Evolutionary conservation across 495 filamentous ascomycete genomes (phyloP), one percentile per base, ranked within the genome.

Genomic region (Hypomontagnella monticulosa): DNA sequence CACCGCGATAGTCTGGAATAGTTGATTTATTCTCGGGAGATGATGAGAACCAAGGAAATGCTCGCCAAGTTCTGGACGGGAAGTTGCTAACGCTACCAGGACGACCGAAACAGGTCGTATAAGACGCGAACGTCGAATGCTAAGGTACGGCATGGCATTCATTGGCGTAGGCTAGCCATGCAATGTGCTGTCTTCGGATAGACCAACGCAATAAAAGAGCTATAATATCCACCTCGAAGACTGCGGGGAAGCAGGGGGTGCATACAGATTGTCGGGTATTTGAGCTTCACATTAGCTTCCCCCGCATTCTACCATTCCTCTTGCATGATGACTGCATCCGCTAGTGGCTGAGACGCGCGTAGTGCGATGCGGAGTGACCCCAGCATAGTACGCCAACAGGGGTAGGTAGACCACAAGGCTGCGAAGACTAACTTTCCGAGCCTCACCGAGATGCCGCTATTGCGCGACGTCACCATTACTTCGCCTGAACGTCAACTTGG

Each of bases 371-470:
- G 43, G 40, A 52, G 27, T 44, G 52, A 32, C 55, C 55, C 61
- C 43, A 50, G 49, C 37, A 8, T 14, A 66, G 43, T 43, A 20
- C 30, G 38, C 12, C 32, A 36, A 14, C 68, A 71, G 51, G 71
- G 68, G 56, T 71, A 57, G 46, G 32, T 18, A 3, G 37, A 33
- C 56, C 44, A 59, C 57, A 65, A 66, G 65, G 68, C 68, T 69
- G 58, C 46, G 56, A 57, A 38, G 18, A 9, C 1, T 12, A 71
- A 73, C 68, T 63, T 63, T 57, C 71, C 71, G 71, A 73, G 71
- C 71, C 71, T 69, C 71, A 71, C 71, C 71, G 71, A 73, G 64
- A 61, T 50, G 55, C 46, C 61, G 57, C 38, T 66, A 19, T 23
- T 62, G 49, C 8, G 51, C 57, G 52, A 58, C 57, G 61, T 52